Conservation (phyloP, 2,329 filamentous ascomycete species). For the Paraphaeosphaeria sporulosa region DNA sequence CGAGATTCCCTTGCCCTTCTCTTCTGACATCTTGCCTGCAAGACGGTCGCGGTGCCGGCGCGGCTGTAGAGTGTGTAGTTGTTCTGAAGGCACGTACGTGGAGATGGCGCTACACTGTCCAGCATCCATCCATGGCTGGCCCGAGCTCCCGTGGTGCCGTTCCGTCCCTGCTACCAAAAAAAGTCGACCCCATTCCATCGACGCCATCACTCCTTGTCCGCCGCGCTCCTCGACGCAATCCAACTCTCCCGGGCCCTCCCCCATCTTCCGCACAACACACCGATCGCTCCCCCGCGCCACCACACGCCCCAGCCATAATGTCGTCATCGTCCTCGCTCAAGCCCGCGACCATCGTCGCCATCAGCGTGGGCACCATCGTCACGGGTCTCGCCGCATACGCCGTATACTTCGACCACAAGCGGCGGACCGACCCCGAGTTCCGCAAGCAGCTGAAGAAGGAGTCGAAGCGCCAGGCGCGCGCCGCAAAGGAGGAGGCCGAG, state of each 20-base stretch:
- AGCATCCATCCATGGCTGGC: conserved; percentile 22
- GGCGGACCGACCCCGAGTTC: conserved; percentile 70
- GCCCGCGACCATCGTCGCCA: conserved; percentile 65
- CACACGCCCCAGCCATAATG: conserved; percentile 29
- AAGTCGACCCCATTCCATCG: conserved; percentile 31
- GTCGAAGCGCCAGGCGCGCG: conserved; percentile 74
- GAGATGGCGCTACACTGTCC: background rate
- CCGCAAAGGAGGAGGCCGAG: conserved; percentile 75
- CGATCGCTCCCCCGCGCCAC: background rate
- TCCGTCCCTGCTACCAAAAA: conserved; percentile 33
- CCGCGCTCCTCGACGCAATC: conserved; percentile 11
- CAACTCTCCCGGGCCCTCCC: background rate
- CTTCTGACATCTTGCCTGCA: conserved; percentile 55
- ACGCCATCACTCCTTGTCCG: conserved; percentile 17
- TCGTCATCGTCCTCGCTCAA: conserved; percentile 56
- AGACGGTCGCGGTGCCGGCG: conserved; percentile 1
- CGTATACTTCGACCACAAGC: conserved; percentile 71
- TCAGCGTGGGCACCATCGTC: conserved; percentile 65
- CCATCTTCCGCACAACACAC: conserved; percentile 6
- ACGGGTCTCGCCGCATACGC: conserved; percentile 70
- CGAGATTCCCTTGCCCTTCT: conserved; percentile 63
- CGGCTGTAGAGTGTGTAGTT: background rate
- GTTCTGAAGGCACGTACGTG: background rate
- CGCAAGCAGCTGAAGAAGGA: conserved; percentile 73
- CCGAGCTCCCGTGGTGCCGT: conserved; percentile 34